These are phyloP conservation scores for Hymenoscyphus scutula DNA, from an alignment of 2,329 filamentous ascomycete species.

Conservation along the genomic window DNA sequence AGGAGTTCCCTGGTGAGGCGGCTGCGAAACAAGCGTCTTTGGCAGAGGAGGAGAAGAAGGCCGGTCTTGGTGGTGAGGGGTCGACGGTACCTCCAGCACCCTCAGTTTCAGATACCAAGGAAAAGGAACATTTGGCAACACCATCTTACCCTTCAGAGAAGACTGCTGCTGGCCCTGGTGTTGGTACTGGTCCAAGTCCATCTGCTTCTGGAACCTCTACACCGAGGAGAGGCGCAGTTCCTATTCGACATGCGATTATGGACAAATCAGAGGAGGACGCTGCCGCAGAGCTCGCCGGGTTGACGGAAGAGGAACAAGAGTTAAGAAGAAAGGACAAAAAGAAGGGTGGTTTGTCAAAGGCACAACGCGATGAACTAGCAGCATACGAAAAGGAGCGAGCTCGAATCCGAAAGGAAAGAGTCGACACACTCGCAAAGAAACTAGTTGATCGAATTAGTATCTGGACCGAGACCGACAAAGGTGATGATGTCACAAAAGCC, in stretches of 20 bases:
- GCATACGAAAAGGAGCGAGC: constrained; percentile 86
- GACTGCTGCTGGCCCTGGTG: constrained; percentile 10
- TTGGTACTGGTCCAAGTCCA: constrained; percentile 17
- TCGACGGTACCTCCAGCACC: constrained; percentile 20
- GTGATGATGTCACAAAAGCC: constrained; percentile 75
- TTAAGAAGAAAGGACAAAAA: constrained; percentile 82
- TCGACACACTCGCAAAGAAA: constrained; percentile 80
- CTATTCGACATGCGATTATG: constrained; percentile 81
- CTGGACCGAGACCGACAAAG: constrained; percentile 97
- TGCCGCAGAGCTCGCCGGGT: constrained; percentile 59
- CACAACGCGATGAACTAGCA: constrained; percentile 87
- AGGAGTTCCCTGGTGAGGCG: constrained; percentile 54
- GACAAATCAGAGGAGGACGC: constrained; percentile 80
- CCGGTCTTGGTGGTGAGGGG: constrained; percentile 15
- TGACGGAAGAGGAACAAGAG: constrained; percentile 72
- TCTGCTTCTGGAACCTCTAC: constrained; percentile 42
- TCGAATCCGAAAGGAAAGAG: constrained; percentile 81
- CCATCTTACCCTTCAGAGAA: constrained; percentile 28
- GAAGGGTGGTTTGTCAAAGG: constrained; percentile 81
- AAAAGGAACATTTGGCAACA: constrained; percentile 17
- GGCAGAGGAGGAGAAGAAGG: constrained; percentile 10
- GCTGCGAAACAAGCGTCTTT: constrained; percentile 56
- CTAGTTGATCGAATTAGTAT: constrained; percentile 85
- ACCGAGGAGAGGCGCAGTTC: constrained; percentile 50
- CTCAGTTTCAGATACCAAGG: constrained; percentile 26